Base-by-base conservation (phyloP, 2,329 filamentous ascomycete genomes). In the Laburnicola sp. region DNA sequence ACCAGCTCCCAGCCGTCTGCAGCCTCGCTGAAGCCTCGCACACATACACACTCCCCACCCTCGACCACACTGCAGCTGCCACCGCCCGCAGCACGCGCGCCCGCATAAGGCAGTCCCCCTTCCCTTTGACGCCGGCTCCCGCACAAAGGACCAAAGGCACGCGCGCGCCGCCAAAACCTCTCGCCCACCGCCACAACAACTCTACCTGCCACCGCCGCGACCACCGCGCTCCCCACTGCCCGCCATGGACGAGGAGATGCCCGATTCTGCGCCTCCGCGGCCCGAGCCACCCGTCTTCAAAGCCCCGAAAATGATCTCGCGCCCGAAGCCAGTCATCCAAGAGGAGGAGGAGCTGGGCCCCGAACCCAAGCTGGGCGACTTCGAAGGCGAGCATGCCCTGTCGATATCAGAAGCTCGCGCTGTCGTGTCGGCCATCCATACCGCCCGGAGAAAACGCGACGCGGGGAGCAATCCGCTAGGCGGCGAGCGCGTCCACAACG, bases 321-420 rank as follows among this genome's bases (percentile, higher is more conserved):
- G 70, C 36, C 68, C 69, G 82, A 55, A 90, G 88, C 75, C 87
- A 86, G 57, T 78, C 80, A 38, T 82, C 83, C 41, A 82, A 85
- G 50, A 88, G 70, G 92, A 96, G 72, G 93, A 97, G 74, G 91
- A 97, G 77, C 92, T 93, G 23, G 86, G 87, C 43, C 79, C 84
- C 6, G 85, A 85, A 48, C 85, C 97, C 58, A 89, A 87, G 72
- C 87, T 99, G 8, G 94, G 94, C 76, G 93, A 97, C 71, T 97
- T 97, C 76, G 86, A 95, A 64, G 82, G 93, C 68, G 91, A 95
- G 60, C 91, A 94, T 70, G 93, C 92, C 4, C 81, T 99, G 56
- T 96, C 92, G 39, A 83, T 97, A 46, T 96, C 91, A 30, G 94
- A 97, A 76, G 92, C 94, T 2, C 85, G 91, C 63, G 84, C 96